Evolutionary conservation across 2,329 filamentous ascomycete genomes (phyloP).

Genomic region (Cordyceps tenuipes): DNA sequence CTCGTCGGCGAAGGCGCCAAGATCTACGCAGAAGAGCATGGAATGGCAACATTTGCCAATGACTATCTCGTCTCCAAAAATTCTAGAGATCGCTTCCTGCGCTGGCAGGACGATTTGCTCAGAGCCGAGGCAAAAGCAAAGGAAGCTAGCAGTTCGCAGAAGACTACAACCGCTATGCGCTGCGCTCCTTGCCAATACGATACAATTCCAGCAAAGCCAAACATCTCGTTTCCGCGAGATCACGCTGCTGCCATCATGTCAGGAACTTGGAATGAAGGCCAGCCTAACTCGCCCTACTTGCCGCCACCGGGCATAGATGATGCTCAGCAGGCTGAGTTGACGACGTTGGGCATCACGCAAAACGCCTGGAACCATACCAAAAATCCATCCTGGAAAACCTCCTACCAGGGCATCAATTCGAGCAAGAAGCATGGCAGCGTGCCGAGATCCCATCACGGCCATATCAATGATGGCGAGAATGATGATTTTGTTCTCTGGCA

Average conservation of each 20-base stretch:
- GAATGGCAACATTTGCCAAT: slow-evolving; percentile 64
- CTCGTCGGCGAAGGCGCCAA: slow-evolving; percentile 79
- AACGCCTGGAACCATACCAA: slow-evolving; percentile 6
- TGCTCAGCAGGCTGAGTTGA: slow-evolving; percentile 3
- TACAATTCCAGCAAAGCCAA: slow-evolving; percentile 21
- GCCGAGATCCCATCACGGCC: background rate
- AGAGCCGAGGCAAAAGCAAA: slow-evolving; percentile 43
- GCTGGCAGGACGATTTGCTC: slow-evolving; percentile 69
- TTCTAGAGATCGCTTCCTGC: slow-evolving; percentile 67
- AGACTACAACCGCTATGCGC: slow-evolving; percentile 13
- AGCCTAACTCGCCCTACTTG: slow-evolving; percentile 46
- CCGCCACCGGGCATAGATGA: slow-evolving; percentile 8
- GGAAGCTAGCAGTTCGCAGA: slow-evolving; percentile 18
- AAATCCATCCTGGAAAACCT: slow-evolving; percentile 3
- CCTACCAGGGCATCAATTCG: background rate
- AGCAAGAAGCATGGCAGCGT: background rate
- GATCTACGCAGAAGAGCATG: slow-evolving; percentile 74
- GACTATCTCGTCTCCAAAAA: slow-evolving; percentile 72
- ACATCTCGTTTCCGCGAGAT: slow-evolving; percentile 28
- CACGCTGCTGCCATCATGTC: slow-evolving; percentile 47
- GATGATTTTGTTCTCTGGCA: background rate
- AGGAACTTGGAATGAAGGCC: slow-evolving; percentile 55
- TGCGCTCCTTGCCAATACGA: slow-evolving; percentile 27
- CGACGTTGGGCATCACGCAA: background rate
- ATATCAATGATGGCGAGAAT: background rate